phyloP scores from a whole-genome alignment of 1,284 basidiomycete species.

The Termitomyces sp. region DNA sequence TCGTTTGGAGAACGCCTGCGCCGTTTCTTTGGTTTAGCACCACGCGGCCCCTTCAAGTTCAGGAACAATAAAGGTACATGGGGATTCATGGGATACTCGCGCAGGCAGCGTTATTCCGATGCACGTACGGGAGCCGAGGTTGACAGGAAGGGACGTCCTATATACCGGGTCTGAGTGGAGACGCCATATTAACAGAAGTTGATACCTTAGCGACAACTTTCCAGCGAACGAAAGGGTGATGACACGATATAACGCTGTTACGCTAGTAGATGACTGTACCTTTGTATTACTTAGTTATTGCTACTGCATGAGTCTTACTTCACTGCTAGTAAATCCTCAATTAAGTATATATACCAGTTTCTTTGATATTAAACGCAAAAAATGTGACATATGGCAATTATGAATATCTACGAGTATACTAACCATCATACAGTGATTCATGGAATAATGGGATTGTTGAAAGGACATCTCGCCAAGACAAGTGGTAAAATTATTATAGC shows the following conservation, averaged over 20 bases:
- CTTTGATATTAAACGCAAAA: not conserved
- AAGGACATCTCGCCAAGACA: not conserved
- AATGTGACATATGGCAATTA: not conserved
- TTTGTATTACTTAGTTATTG: not conserved
- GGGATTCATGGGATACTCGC: slow-evolving; percentile 44
- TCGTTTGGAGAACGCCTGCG: slow-evolving; percentile 47
- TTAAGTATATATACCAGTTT: not conserved
- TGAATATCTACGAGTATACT: not conserved
- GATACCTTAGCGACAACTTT: not conserved
- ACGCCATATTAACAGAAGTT: not conserved
- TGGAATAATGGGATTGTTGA: not conserved
- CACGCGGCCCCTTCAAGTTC: slow-evolving; percentile 31
- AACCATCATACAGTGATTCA: not conserved
- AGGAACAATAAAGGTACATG: slow-evolving; percentile 35
- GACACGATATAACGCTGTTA: not conserved
- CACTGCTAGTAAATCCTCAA: not conserved
- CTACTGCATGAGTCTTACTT: not conserved
- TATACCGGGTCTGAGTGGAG: slow-evolving; percentile 40
- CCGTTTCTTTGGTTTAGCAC: slow-evolving; percentile 50
- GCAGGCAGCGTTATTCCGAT: slow-evolving; percentile 42
- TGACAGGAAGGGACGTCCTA: slow-evolving; percentile 45
- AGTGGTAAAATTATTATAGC: not conserved
- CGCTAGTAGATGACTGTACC: not conserved
- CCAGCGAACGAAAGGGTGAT: not conserved
- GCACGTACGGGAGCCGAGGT: slow-evolving; percentile 45